Conservation (phyloP, 1,284 basidiomycete species). For the Uromyces viciae-fabae region DNA sequence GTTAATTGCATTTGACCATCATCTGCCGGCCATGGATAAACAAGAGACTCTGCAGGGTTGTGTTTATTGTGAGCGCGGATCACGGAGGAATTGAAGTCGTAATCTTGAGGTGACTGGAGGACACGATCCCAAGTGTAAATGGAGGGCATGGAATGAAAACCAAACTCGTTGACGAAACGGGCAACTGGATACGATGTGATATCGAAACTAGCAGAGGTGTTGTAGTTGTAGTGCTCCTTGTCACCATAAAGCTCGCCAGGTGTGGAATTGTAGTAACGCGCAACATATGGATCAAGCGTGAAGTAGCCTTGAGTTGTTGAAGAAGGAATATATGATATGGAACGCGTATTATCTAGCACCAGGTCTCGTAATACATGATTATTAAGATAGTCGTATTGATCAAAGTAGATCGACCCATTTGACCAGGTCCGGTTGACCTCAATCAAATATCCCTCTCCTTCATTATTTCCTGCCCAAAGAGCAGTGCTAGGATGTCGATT, state of each 20-base stretch:
- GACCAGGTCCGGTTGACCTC: constrained; percentile 21
- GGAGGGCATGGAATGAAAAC: constrained; percentile 66
- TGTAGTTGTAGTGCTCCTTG: constrained; percentile 63
- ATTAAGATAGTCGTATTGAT: constrained; percentile 61
- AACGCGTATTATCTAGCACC: constrained; percentile 60
- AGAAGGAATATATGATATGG: constrained; percentile 65
- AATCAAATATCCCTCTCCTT: constrained; percentile 49
- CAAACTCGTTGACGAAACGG: constrained; percentile 66
- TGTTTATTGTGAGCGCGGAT: constrained; percentile 63
- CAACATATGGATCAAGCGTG: constrained; percentile 62
- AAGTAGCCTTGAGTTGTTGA: constrained; percentile 62
- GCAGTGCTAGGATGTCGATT: constrained; percentile 63
- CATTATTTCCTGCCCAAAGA: constrained; percentile 65
- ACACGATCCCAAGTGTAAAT: constrained; percentile 66
- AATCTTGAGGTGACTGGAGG: constrained; percentile 59
- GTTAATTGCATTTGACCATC: constrained; percentile 49
- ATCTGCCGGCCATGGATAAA: constrained; percentile 49
- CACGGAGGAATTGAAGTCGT: constrained; percentile 63
- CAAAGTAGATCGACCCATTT: constrained; percentile 38
- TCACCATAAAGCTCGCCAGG: constrained; percentile 63
- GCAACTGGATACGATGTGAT: constrained; percentile 62
- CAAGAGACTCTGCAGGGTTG: constrained; percentile 49
- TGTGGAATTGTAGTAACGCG: constrained; percentile 61
- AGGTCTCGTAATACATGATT: constrained; percentile 59
- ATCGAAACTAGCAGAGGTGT: constrained; percentile 62